Evolutionary conservation across 2,329 filamentous ascomycete genomes (phyloP).

Genomic region (Aspergillus sp.): DNA sequence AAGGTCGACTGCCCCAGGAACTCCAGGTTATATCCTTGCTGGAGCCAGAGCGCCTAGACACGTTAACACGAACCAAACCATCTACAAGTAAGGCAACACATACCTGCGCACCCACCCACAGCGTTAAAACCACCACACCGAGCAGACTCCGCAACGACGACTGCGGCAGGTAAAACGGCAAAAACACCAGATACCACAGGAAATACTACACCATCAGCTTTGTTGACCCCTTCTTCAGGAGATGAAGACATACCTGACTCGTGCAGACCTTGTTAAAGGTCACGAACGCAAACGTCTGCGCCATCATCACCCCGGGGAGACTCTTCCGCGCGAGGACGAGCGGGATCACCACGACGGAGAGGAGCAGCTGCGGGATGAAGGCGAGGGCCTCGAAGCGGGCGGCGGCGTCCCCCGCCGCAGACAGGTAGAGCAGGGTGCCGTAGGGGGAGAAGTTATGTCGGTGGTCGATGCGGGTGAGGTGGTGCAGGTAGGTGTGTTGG

Average conservation of each 20-base stretch:
- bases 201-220: conserved; percentile 74
- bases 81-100: conserved; percentile 16
- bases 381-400: conserved; percentile 70
- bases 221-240: no score
- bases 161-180: conserved; percentile 83
- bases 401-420: conserved; percentile 60
- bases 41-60: conserved; percentile 64
- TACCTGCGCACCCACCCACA: conserved; percentile 76
- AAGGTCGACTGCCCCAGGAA: conserved; percentile 82
- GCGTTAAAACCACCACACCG: conserved; percentile 62
- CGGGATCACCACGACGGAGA: conserved; percentile 75
- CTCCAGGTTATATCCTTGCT: conserved; percentile 72
- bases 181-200: conserved; percentile 93
- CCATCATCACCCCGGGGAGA: conserved; percentile 80
- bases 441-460: conserved; percentile 98
- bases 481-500: conserved; percentile 88
- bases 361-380: conserved; percentile 81
- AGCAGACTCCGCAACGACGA: conserved; percentile 67
- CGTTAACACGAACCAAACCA: conserved; percentile 30
- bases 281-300: conserved; percentile 95
- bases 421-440: conserved; percentile 85
- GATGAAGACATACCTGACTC: conserved; percentile 74
- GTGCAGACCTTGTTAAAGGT: conserved; percentile 99
- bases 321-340: conserved; percentile 76
- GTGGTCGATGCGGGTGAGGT: conserved; percentile 89